Evolutionary conservation across 2,329 filamentous ascomycete genomes (phyloP).

Genomic region (Coniochaeta ligniaria): DNA sequence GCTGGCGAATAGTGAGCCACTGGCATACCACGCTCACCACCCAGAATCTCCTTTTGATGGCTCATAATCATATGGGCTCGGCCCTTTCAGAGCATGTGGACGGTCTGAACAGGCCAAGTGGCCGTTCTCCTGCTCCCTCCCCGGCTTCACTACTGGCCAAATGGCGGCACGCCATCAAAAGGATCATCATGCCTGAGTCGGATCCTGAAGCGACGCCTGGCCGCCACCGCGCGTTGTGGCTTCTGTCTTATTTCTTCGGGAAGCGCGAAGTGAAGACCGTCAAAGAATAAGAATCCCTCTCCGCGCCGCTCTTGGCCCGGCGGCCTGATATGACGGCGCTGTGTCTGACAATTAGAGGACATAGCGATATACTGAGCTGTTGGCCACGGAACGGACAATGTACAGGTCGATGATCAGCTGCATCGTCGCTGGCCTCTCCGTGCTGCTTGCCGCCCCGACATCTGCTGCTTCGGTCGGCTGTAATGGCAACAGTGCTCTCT

Average conservation of each 20-base stretch:
- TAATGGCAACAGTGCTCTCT: slow-evolving; percentile 51
- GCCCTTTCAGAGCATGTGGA: neutral
- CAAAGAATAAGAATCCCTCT: neutral
- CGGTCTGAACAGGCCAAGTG: neutral
- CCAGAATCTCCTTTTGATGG: neutral
- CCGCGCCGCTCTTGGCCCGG: too few species aligned
- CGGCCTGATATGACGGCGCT: too few species aligned
- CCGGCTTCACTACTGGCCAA: neutral
- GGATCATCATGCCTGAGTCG: neutral
- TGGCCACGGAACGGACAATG: neutral
- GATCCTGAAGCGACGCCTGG: neutral
- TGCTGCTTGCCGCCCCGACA: neutral
- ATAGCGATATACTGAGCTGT: neutral
- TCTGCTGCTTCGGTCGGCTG: slow-evolving; percentile 24
- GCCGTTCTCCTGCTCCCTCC: neutral
- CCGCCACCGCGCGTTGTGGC: neutral
- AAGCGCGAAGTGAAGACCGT: neutral
- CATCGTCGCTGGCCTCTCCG: neutral
- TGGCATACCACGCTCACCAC: neutral
- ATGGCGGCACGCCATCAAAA: neutral
- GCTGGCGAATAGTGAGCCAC: neutral
- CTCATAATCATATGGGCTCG: neutral
- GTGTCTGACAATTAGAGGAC: too few species aligned
- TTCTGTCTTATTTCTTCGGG: neutral
- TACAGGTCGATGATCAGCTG: neutral